Base-by-base conservation (phyloP, 495 filamentous ascomycete species). In the Talaromyces adpressus region DNA sequence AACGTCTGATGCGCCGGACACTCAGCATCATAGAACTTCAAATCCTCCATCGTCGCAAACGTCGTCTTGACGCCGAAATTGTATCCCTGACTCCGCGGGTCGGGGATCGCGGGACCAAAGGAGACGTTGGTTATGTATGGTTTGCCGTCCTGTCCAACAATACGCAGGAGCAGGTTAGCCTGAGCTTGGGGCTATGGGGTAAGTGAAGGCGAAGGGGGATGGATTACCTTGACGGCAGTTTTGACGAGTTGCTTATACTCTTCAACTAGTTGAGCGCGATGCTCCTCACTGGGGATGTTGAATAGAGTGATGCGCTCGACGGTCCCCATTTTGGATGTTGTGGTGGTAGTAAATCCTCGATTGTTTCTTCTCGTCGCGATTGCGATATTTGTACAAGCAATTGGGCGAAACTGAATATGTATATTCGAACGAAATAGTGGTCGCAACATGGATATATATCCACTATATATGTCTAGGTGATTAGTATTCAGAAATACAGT, bases 21-120 rank as follows among this genome's bases (percentile, higher is more conserved):
- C 63, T 84, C 79, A 5, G 63, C 69, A 72, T 91, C 88, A 67
- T 89, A 91, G 70, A 84, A 91, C 66, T 84, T 72, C 84, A 91
- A 85, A 72, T 91, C 89, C 9, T 86, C 87, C 59, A 86, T 56
- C 45, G 69, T 84, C 6, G 79, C 79, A 65, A 91, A 91, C 49
- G 79, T 80, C 59, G 79, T 82, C 68, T 83, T 80, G 12, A 82
- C 81, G 8, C 81, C 77, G 45, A 91, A 61, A 6, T 82, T 90
- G 75, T 75, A 89, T n/a, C 87, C 89, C 67, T 85, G 77, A 65
- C 80, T 82, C 4, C 85, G 81, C 3, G 79, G 75, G 67, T 89
- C 85, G 1, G 75, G 68, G 65, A 79, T 68, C 4, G 81, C 74
- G 14, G 67, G 64, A 6, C 79, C 79, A 1, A 79, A 84, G 30